Percentiles rank a stretch among this genome's conserved stretches.
These are phyloP conservation scores for Zasmidium citrigriseum DNA, from an alignment of 2,329 filamentous ascomycete genomes.

Conservation along the genomic window DNA sequence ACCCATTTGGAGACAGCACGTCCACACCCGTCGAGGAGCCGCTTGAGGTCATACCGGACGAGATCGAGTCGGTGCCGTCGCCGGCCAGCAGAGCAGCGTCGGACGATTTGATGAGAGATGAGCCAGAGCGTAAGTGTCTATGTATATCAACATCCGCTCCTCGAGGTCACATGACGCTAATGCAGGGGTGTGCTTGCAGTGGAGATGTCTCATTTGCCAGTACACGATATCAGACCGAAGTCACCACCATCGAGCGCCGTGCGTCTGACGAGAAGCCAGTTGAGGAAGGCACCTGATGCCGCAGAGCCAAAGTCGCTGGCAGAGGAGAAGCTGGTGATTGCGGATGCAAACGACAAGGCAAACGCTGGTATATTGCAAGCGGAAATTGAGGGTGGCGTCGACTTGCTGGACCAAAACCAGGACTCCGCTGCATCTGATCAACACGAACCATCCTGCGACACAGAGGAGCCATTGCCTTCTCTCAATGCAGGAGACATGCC, in stretches of 20 bases:
- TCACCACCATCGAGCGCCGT: constrained; percentile 20
- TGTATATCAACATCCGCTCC: constrained; percentile 10
- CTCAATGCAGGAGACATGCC: constrained; percentile 13
- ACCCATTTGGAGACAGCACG: constrained; percentile 12
- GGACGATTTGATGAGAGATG: constrained; percentile 21
- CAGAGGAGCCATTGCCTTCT: background rate
- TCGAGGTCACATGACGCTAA: constrained; percentile 26
- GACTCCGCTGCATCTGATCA: too few species aligned
- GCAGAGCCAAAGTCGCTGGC: constrained; percentile 1
- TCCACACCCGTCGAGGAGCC: constrained; percentile 1
- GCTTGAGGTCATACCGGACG: constrained; percentile 19
- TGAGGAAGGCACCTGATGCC: constrained; percentile 2
- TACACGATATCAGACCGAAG: constrained; percentile 20
- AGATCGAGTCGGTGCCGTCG: constrained; percentile 19
- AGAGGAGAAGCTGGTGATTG: background rate
- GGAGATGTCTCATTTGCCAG: constrained; percentile 22
- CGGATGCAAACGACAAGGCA: background rate
- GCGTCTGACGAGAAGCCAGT: constrained; percentile 11
- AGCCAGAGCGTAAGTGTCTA: constrained; percentile 18
- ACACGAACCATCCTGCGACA: background rate
- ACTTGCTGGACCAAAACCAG: background rate
- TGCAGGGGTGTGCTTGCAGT: constrained; percentile 23
- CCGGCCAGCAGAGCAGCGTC: constrained; percentile 21
- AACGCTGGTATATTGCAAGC: background rate
- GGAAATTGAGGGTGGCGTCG: background rate